Evolutionary conservation across 2,329 filamentous ascomycete species (phyloP), one percentile per base, ranked within the genome.

Genomic region (Rhinocladiella similis): DNA sequence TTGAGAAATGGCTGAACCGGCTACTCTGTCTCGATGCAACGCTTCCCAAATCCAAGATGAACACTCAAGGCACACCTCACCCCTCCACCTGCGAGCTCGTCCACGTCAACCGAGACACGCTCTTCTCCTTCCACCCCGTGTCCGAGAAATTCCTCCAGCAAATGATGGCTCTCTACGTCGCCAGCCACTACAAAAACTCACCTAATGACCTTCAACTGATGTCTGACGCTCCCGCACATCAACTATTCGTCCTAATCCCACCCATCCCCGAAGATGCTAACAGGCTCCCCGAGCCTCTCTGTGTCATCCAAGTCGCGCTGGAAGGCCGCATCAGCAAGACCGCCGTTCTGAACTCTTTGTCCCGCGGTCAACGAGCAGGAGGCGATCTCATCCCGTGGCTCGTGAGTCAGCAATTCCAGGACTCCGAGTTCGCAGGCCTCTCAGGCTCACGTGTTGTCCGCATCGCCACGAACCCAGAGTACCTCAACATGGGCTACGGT

Each of bases 181-280:
- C 94, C 25, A 96, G 91, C 65, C 91, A 96, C 73, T 97, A 99
- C 80, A 97, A 97, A 75, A 99, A 99, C 75, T 91, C 92, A 0
- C 94, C 94, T 0, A 96, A 99, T 67, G 94, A 99, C 68, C 81
- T 99, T n/a, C 94, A 97, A 72, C 83, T 99, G 55, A 96, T 99
- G 91, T 96, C 91, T 60, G 94, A 99, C 73, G 94, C 94, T 1
- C 94, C 94, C 1, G 93, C 94, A 0, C 94, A 99, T 73, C 92
- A 97, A 71, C 83, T 99, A 5, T 99, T 94, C 67, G 94, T 97
- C 9, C 84, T 99, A 20, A 91, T 96, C 2, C 89, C 92, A 2
- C 93, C 94, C 0, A 85, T 93, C 14, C 81, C 88, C 2, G 89
- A 93, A 63, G 84, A 87, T 51, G 86, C 86, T 52, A 86, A 87